Evolutionary conservation across 345 rosid genomes (phyloP), one percentile per base, ranked within the genome.

Genomic region (Euphorbia peplus): DNA sequence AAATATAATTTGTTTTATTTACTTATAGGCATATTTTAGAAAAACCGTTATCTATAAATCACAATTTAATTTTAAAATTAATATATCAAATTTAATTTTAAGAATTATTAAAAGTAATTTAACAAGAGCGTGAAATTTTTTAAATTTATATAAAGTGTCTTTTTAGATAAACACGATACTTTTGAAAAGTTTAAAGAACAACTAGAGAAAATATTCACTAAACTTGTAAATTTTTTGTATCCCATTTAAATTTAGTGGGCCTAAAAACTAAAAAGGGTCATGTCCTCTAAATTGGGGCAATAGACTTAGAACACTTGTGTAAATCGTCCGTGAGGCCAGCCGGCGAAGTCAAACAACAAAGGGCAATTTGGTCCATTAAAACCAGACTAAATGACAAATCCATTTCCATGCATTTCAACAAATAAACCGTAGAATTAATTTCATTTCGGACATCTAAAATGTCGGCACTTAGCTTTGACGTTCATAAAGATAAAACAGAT

Each of bases 391-490:
- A 48, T 1, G 53, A 48, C 42, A 48, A n/a, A 48, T 13, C 21
- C 2, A 4, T 48, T 48, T 48, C 4, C 6, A 4, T 48, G 16
- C 3, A 48, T 48, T 48, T 4, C 4, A 48, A 4, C 12, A n/a
- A 9, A 5, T 4, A 4, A 64, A 64, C 53, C 19, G 53, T 15
- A 42, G 6, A 32, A 32, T 28, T 10, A 24, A 25, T 22, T 8
- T 19, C 16, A 8, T 4, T 4, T 5, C 7, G 57, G 60, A 21
- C 60, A 9, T 26, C 9, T 13, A 25, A 32, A 2, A 16, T 28
- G 53, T 70, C 62, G 74, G 74, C 75, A 29, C 35, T 1, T n/a
- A 2, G 46, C 29, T 28, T 63, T 54, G 63, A 30, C 58, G 37
- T 29, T 47, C 37, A 44, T 58, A 26, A 35, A 35, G 4, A 8